Evolutionary conservation across 2,329 filamentous ascomycete species (phyloP).

Genomic region (Leptodontidium sp.): DNA sequence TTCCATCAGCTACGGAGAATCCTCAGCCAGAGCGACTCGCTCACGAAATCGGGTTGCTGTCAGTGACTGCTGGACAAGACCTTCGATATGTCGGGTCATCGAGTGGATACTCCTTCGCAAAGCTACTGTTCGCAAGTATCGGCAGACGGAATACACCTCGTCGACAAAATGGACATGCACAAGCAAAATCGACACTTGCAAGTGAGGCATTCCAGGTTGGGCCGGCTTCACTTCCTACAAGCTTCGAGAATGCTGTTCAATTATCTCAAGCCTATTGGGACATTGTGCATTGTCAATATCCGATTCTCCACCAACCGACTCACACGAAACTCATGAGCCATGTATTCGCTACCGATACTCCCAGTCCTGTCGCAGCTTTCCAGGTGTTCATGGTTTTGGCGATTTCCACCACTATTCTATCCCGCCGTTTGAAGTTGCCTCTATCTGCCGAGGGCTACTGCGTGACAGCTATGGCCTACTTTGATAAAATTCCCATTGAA

Average conservation of each 20-base stretch:
- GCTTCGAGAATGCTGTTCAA: slow-evolving; percentile 51
- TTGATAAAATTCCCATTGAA: slow-evolving; percentile 57
- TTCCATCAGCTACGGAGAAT: neutral
- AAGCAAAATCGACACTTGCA: neutral
- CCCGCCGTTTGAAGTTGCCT: slow-evolving; percentile 52
- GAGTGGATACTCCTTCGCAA: slow-evolving; percentile 61
- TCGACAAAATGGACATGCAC: neutral
- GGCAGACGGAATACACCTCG: slow-evolving; percentile 38
- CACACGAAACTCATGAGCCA: slow-evolving; percentile 49
- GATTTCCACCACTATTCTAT: slow-evolving; percentile 56
- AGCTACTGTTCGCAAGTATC: slow-evolving; percentile 55
- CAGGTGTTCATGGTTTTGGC: slow-evolving; percentile 63
- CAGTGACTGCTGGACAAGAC: slow-evolving; percentile 56
- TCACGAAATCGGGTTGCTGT: slow-evolving; percentile 62
- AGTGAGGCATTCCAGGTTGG: slow-evolving; percentile 27
- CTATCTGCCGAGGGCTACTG: slow-evolving; percentile 60
- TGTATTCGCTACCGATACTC: slow-evolving; percentile 47
- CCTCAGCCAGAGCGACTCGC: slow-evolving; percentile 45
- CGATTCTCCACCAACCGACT: slow-evolving; percentile 56
- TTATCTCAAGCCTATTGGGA: slow-evolving; percentile 58
- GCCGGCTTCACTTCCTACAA: slow-evolving; percentile 35
- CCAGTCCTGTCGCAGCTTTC: slow-evolving; percentile 50
- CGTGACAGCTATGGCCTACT: slow-evolving; percentile 55
- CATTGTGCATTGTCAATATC: slow-evolving; percentile 57
- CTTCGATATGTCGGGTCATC: slow-evolving; percentile 63